Conservation (phyloP, 225 moss, liverwort and hornwort species). For the Pleurozium schreberi region DNA sequence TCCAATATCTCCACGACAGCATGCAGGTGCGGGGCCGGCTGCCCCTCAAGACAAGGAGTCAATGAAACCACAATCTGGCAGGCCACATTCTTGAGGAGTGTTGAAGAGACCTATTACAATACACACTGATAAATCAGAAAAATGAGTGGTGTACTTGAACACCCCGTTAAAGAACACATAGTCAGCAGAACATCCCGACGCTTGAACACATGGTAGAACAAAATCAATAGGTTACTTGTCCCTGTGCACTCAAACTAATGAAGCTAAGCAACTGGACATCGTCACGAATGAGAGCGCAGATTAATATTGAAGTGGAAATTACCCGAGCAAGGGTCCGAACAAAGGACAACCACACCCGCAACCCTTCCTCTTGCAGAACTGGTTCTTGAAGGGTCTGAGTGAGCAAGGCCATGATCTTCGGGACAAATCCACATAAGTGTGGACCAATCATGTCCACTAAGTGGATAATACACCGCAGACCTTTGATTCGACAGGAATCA, state of each 20-base stretch:
- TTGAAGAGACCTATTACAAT: slow-evolving; percentile 56
- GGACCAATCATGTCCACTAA: slow-evolving; percentile 84
- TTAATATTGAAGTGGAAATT: neutral
- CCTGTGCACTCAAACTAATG: neutral
- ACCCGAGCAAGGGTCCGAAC: slow-evolving; percentile 76
- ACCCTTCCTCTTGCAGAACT: slow-evolving; percentile 62
- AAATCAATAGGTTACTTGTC: neutral
- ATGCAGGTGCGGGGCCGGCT: slow-evolving; percentile 49
- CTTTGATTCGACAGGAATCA: slow-evolving; percentile 72
- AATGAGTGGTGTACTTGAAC: neutral
- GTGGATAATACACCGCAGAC: slow-evolving; percentile 75
- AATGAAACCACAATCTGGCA: slow-evolving; percentile 96
- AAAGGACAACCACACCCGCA: slow-evolving; percentile 95
- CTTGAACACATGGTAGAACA: neutral
- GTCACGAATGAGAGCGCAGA: neutral
- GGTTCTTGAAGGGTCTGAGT: slow-evolving; percentile 82
- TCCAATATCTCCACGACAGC: slow-evolving; percentile 87
- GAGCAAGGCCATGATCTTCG: slow-evolving; percentile 96
- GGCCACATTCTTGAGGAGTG: slow-evolving; percentile 77
- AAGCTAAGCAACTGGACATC: neutral
- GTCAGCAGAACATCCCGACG: neutral
- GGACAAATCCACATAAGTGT: slow-evolving; percentile 92
- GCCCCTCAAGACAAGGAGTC: slow-evolving; percentile 88
- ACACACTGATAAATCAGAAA: slow-evolving; percentile 1
- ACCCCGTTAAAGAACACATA: neutral